Conservation (phyloP, 371 early-diverging fungal genomes). For the Mortierella sp. region DNA sequence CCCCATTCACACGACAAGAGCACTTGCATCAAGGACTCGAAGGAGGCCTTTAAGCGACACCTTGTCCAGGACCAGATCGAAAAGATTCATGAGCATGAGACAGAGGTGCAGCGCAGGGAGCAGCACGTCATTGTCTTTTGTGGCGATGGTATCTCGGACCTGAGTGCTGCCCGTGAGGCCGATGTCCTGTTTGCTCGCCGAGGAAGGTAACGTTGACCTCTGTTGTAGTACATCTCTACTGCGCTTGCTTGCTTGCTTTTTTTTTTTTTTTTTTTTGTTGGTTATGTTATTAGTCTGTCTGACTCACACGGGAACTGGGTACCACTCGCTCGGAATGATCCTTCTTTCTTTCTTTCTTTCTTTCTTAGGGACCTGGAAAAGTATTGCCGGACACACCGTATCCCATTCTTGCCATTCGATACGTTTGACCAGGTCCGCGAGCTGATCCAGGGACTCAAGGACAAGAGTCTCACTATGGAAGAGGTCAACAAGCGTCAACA, state of each 20-base stretch:
- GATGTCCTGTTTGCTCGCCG: slow-evolving; percentile 69
- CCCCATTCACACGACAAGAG: slow-evolving; percentile 51
- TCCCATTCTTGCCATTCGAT: slow-evolving; percentile 48
- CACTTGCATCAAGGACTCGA: slow-evolving; percentile 35
- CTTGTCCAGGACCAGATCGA: slow-evolving; percentile 9
- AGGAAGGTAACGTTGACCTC: slow-evolving; percentile 51
- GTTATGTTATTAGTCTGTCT: neutral
- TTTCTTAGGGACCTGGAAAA: slow-evolving; percentile 58
- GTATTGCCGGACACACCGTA: slow-evolving; percentile 58
- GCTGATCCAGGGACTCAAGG: slow-evolving; percentile 32
- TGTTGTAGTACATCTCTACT: neutral
- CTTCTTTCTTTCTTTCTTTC: neutral
- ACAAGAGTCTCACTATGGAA: slow-evolving; percentile 24
- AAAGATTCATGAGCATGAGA: slow-evolving; percentile 11
- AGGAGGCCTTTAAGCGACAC: slow-evolving; percentile 28
- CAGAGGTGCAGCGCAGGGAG: slow-evolving; percentile 8
- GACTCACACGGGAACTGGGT: neutral
- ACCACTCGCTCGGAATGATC: neutral
- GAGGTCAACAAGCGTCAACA: slow-evolving; percentile 32
- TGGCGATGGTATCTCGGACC: slow-evolving; percentile 72
- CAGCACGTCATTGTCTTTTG: slow-evolving; percentile 63
- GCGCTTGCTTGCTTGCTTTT: too few relatives aligned
- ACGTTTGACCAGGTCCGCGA: slow-evolving; percentile 43
- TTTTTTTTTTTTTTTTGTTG: neutral
- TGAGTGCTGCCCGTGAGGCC: slow-evolving; percentile 68